Percentiles rank a stretch among this genome's conserved stretches.
Evolutionary conservation across 192 early-diverging fungal species (phyloP).

Genomic region (Blastocladiella britannica): DNA sequence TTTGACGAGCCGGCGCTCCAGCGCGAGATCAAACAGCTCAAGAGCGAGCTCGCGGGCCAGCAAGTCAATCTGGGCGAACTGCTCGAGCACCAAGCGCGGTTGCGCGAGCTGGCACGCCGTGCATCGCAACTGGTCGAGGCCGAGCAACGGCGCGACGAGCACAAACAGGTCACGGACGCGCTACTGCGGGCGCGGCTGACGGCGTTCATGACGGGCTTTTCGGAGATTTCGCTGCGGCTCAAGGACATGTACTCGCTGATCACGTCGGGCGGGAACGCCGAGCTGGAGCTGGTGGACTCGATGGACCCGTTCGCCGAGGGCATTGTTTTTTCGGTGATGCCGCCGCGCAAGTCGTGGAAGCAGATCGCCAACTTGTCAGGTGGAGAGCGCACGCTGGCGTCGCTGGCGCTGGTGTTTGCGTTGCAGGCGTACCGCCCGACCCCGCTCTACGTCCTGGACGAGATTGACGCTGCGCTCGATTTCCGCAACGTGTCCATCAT

Average conservation of each 20-base stretch:
- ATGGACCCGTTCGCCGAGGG: conserved; percentile 98
- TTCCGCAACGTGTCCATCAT: conserved; percentile 98
- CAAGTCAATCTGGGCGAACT: conserved; percentile 60
- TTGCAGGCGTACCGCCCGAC: conserved; percentile 98
- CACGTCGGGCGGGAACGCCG: conserved; percentile 92
- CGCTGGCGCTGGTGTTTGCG: conserved; percentile 96
- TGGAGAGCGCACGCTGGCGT: conserved; percentile 89
- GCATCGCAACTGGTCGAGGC: conserved; percentile 53
- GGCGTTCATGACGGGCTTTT: conserved; percentile 93
- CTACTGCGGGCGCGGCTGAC: conserved; percentile 57
- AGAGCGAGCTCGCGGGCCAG: conserved; percentile 31
- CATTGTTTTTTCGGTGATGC: conserved; percentile 96
- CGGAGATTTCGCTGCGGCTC: conserved; percentile 71
- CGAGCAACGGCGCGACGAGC: conserved; percentile 46
- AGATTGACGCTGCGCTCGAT: conserved; percentile 97
- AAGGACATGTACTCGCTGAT: conserved; percentile 99
- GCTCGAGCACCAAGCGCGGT: conserved; percentile 61
- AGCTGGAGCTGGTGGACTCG: conserved; percentile 84
- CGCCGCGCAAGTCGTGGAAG: conserved; percentile 98
- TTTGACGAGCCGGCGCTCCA: conserved; percentile 45
- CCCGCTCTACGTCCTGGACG: conserved; percentile 99
- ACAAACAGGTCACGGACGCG: conserved; percentile 50
- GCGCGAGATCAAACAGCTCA: conserved; percentile 43
- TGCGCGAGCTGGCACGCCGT: conserved; percentile 47
- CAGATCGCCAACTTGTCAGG: conserved; percentile 98